Base-by-base conservation (phyloP, 495 filamentous ascomycete species). In the Apodospora peruviana region DNA sequence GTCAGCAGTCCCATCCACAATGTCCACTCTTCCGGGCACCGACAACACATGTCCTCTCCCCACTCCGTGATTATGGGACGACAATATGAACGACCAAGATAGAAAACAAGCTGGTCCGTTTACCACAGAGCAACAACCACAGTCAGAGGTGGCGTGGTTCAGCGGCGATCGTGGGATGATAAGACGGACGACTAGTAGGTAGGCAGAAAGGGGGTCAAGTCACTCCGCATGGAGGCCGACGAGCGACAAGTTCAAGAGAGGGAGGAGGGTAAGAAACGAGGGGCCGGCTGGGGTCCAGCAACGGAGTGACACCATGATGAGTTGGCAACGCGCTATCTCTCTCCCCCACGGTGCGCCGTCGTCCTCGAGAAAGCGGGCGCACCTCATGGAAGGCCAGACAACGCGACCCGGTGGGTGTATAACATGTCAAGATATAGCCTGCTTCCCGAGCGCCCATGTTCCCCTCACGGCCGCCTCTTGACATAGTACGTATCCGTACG, bases 301-400 rank as follows among this genome's bases (percentile, higher is more conserved):
- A 36, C 27, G 48, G 47, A 7, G 27, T 54, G 58, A 45, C 49
- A 57, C 53, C 54, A 55, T 60, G 53, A 59, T 60, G 59, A 45
- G 56, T 19, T 61, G 61, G 61, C 56, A 59, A 45, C 48, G 45
- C 43, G n/a, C n/a, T n/a, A n/a, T 50, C 50, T 58, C 42, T 44
- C 39, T 34, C 48, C 49, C 47, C 47, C 52, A 56, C 52, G 47
- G 48, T 17, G 38, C 34, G 19, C 40, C 38, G 17, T 22, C 16
- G 24, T 5, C 20, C 19, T 35, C 32, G 38, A 22, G 46, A 44
- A 40, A 44, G 42, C 35, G 16, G 35, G 16, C 14, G 14, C 41
- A n/a, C 22, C 38, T 53, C 24, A 14, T 23, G 32, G 23, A 40
- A 40, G 45, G 45, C 51, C 47, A 22, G 45, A 50, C 27, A 32